A percentile compares a stretch with the other conserved stretches of the same genome.
Evolutionary conservation across 805 yeast genomes (phyloP).

Genomic region (Zygoascus flipseniorum): DNA sequence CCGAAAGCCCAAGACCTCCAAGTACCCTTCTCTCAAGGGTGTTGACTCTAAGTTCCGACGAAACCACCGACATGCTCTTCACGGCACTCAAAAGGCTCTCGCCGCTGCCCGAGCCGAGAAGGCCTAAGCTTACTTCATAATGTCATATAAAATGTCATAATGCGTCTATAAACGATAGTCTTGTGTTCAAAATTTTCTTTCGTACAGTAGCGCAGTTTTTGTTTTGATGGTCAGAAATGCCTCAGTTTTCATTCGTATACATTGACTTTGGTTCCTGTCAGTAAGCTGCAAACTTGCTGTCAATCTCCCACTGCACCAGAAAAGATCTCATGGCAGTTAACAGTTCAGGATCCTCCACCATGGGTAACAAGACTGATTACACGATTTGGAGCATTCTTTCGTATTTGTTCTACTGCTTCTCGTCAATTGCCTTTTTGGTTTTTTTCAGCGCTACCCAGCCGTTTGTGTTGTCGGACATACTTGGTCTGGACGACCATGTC

Average conservation of each 20-base stretch:
- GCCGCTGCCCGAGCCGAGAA: constrained; percentile 53
- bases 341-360: background rate
- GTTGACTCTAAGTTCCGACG: constrained; percentile 99
- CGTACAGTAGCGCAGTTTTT: background rate
- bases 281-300: too few species aligned
- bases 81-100: constrained; percentile 92
- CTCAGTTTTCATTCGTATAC: too few species aligned
- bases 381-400: constrained; percentile 6
- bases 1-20: constrained; percentile 97
- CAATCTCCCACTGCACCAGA: too few species aligned
- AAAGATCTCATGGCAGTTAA: too few species aligned
- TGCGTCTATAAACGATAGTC: background rate
- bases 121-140: background rate
- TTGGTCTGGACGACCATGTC: constrained; percentile 25
- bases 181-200: background rate
- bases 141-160: background rate
- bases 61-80: constrained; percentile 98
- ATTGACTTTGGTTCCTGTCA: too few species aligned
- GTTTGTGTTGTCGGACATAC: constrained; percentile 34
- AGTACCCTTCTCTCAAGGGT: constrained; percentile 97
- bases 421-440: constrained; percentile 35
- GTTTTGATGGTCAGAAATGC: too few species aligned
- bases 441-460: constrained; percentile 38
- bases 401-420: constrained; percentile 33
- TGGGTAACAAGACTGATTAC: background rate